Conservation (phyloP, 768 basidiomycete genomes). For the Tulasnella sp. region DNA sequence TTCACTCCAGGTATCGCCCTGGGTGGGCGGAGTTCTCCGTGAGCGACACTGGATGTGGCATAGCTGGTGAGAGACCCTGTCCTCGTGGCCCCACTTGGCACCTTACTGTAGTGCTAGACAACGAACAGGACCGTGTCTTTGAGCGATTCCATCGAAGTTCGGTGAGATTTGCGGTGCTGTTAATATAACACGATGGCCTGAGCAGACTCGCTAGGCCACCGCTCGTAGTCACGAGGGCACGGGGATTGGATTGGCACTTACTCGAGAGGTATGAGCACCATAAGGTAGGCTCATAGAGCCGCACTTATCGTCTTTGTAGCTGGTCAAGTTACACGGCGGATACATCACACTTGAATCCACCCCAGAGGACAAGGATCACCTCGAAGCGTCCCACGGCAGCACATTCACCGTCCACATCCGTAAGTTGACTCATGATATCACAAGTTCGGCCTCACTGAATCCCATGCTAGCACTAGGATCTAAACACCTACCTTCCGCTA, state of each 20-base stretch:
- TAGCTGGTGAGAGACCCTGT: constrained; percentile 35
- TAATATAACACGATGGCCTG: background rate
- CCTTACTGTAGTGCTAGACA: background rate
- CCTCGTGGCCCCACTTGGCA: background rate
- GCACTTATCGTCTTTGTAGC: background rate
- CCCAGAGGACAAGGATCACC: constrained; percentile 33
- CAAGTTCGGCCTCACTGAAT: background rate
- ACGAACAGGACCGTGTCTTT: constrained; percentile 35
- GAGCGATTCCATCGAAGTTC: constrained; percentile 41
- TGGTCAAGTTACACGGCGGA: constrained; percentile 40
- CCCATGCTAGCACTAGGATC: constrained; percentile 32
- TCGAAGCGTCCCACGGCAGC: constrained; percentile 37
- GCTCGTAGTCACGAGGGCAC: constrained; percentile 39
- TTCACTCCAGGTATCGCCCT: constrained; percentile 34
- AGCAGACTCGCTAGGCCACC: constrained; percentile 30
- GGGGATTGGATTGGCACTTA: constrained; percentile 40
- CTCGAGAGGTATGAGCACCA: constrained; percentile 31
- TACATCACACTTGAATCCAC: constrained; percentile 35
- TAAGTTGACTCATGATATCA: background rate
- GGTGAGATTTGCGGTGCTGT: constrained; percentile 22
- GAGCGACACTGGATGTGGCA: constrained; percentile 42
- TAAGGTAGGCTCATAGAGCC: background rate
- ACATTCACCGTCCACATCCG: constrained; percentile 37
- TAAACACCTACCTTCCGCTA: constrained; percentile 36
- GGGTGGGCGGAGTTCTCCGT: constrained; percentile 36